Evolutionary conservation across 2,329 filamentous ascomycete genomes (phyloP).

Genomic region (Aspergillus quadrilineatus): DNA sequence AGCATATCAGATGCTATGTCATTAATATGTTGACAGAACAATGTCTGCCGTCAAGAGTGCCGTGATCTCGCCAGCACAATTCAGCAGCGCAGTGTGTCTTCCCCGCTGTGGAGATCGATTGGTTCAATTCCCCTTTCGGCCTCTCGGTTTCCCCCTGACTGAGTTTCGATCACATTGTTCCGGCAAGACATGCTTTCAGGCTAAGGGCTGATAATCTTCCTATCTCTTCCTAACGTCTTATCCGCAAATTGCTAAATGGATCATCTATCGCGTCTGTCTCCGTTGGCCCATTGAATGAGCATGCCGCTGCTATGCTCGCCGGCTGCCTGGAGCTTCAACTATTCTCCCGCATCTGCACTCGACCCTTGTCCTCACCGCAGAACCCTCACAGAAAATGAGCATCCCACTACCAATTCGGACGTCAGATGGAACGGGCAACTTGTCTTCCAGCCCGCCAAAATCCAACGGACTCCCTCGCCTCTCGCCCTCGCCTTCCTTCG

Average conservation of each 20-base stretch:
- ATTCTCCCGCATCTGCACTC: conserved; percentile 17
- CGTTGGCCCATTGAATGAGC: conserved; percentile 14
- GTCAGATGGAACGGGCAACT: conserved; percentile 47
- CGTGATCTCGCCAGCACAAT: neutral
- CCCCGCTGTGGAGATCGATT: conserved; percentile 18
- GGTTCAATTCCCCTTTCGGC: conserved; percentile 8
- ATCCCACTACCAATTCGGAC: conserved; percentile 41
- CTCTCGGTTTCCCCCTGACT: conserved; percentile 15
- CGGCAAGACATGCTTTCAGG: conserved; percentile 6
- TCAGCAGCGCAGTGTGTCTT: neutral
- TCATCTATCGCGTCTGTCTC: neutral
- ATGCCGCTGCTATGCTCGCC: conserved; percentile 13
- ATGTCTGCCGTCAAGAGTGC: neutral
- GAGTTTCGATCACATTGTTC: neutral
- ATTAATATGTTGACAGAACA: neutral
- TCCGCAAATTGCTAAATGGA: conserved; percentile 8
- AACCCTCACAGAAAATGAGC: conserved; percentile 31
- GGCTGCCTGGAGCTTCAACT: conserved; percentile 13
- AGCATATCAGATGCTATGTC: neutral
- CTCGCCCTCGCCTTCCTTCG: conserved; percentile 62
- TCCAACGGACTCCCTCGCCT: conserved; percentile 54
- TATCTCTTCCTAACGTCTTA: conserved; percentile 1
- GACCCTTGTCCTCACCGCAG: conserved; percentile 6
- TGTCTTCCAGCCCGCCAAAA: conserved; percentile 38
- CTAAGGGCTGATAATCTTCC: conserved; percentile 9